phyloP scores from a whole-genome alignment of 208 protist species.

The Leishmania braziliensis region DNA sequence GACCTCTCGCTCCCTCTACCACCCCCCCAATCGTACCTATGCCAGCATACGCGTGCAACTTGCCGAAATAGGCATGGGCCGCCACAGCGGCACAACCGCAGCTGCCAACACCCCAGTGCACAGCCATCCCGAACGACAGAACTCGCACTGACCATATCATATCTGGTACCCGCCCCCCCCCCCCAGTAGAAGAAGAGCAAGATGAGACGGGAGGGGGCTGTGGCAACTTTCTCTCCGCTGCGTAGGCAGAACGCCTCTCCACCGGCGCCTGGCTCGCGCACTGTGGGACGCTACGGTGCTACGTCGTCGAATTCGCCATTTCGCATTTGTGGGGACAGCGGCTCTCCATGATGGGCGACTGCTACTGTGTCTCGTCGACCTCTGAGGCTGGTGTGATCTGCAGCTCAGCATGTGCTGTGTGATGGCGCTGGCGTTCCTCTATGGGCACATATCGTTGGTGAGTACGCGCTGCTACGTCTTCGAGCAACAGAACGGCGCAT shows the following conservation, averaged over 20 bases:
- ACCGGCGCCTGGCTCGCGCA: too few relatives aligned
- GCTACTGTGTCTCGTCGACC: slow-evolving; percentile 34
- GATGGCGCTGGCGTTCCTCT: too few relatives aligned
- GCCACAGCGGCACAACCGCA: not conserved
- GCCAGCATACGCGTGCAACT: slow-evolving; percentile 4
- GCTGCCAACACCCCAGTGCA: not conserved
- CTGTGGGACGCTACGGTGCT: not conserved
- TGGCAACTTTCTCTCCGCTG: too few relatives aligned
- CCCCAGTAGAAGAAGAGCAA: not conserved
- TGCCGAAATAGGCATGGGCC: slow-evolving; percentile 7
- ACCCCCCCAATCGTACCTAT: slow-evolving; percentile 18
- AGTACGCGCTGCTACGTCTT: too few relatives aligned
- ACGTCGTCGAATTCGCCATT: not conserved
- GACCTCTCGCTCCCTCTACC: too few relatives aligned
- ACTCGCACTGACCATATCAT: not conserved
- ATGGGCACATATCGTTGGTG: not conserved
- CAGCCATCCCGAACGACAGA: not conserved
- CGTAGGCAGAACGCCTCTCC: too few relatives aligned
- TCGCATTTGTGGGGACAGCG: slow-evolving; percentile 19
- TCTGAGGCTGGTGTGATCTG: slow-evolving; percentile 18
- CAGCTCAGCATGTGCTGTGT: too few relatives aligned
- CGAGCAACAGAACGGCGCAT: too few relatives aligned
- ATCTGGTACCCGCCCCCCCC: not conserved
- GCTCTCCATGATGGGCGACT: slow-evolving; percentile 3
- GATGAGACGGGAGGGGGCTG: not conserved